phyloP scores from a whole-genome alignment of 78 protist genomes.

The Guillardia theta region DNA sequence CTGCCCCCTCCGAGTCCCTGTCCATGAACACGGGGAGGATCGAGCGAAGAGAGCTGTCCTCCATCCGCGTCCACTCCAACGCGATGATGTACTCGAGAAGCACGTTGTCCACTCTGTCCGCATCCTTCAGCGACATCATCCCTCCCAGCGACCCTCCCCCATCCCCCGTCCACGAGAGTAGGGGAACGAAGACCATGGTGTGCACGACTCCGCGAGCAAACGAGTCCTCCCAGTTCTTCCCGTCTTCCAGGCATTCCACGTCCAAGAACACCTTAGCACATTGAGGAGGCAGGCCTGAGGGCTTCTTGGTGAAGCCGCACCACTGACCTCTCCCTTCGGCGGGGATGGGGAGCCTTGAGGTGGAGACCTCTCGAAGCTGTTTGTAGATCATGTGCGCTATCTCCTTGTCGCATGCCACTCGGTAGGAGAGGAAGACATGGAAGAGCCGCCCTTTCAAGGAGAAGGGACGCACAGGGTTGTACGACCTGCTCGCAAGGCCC shows the following conservation, averaged over 20 bases:
- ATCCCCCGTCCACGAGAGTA: not conserved
- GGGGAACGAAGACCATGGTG: not conserved
- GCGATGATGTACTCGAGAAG: not conserved
- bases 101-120: not conserved
- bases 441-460: not conserved
- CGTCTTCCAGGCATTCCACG: not conserved
- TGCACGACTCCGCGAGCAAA: not conserved
- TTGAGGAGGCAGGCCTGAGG: not conserved
- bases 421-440: not conserved
- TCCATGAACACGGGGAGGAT: no score
- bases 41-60: no score
- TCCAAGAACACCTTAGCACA: not conserved
- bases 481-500: no score
- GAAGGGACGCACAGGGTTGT: no score
- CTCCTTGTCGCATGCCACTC: not conserved
- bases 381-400: not conserved
- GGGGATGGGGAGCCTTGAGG: not conserved
- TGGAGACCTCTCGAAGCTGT: not conserved
- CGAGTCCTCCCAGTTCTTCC: not conserved
- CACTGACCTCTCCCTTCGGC: not conserved
- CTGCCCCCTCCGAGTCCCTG: no score
- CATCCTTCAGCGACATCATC: not conserved
- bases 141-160: not conserved
- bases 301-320: not conserved
- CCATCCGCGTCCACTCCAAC: no score